Conservation (phyloP, 2,329 filamentous ascomycete genomes). For the Aspergillus glaucus region DNA sequence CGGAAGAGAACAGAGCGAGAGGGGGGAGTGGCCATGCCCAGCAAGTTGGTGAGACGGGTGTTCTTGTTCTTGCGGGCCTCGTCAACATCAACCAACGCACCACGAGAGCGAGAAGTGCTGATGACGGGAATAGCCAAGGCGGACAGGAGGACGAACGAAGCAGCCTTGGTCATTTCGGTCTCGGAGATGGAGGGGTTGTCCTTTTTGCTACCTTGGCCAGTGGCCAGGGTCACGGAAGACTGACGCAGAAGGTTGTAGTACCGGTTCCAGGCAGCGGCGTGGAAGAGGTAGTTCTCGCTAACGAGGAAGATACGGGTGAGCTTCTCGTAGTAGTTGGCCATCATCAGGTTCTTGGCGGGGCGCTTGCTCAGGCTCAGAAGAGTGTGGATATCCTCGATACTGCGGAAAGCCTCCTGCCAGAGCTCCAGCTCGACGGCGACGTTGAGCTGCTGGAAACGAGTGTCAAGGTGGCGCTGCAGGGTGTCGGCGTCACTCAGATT, state of each 20-base stretch:
- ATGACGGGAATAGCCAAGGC: slow-evolving; percentile 98
- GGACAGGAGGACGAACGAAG: slow-evolving; percentile 90
- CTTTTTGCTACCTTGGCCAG: slow-evolving; percentile 82
- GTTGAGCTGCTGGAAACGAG: slow-evolving; percentile 96
- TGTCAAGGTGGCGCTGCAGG: slow-evolving; percentile 93
- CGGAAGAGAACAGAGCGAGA: slow-evolving; percentile 89
- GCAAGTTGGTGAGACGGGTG: slow-evolving; percentile 86
- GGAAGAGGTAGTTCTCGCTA: slow-evolving; percentile 98
- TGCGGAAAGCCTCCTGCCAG: slow-evolving; percentile 99
- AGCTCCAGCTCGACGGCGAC: slow-evolving; percentile 96
- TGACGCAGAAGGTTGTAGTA: slow-evolving; percentile 96
- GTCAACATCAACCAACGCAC: slow-evolving; percentile 92
- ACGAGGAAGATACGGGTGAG: slow-evolving; percentile 97
- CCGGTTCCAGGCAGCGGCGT: slow-evolving; percentile 92
- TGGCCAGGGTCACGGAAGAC: slow-evolving; percentile 73
- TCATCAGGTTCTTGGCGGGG: slow-evolving; percentile 97
- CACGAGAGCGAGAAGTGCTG: slow-evolving; percentile 92
- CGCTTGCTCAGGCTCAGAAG: slow-evolving; percentile 96
- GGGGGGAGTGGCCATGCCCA: slow-evolving; percentile 85
- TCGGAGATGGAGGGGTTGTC: slow-evolving; percentile 89
- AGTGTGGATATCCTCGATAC: slow-evolving; percentile 97
- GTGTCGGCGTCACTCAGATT: slow-evolving; percentile 97
- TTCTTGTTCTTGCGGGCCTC: slow-evolving; percentile 99
- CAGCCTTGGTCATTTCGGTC: slow-evolving; percentile 84
- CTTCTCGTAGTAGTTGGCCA: slow-evolving; percentile 99